Conservation (phyloP, 2,329 filamentous ascomycete species). For the Chalaropsis ovoidea region DNA sequence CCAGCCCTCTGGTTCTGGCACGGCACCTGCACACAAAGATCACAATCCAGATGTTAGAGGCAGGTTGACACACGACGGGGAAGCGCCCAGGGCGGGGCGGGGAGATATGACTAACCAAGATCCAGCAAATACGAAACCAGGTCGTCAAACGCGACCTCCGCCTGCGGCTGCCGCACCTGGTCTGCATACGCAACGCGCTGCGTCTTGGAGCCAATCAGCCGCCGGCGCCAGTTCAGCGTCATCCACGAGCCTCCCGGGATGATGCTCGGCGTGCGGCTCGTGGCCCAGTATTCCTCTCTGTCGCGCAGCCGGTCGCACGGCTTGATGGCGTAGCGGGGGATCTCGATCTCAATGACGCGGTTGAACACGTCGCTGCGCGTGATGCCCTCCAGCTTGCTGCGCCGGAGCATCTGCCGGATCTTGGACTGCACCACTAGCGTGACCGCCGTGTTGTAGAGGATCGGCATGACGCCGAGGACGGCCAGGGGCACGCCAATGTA, state of each 20-base stretch:
- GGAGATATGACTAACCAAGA: conserved; percentile 33
- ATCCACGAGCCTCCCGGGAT: conserved; percentile 56
- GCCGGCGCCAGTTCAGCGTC: conserved; percentile 55
- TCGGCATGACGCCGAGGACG: conserved; percentile 51
- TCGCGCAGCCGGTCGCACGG: conserved; percentile 47
- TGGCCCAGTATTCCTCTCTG: conserved; percentile 48
- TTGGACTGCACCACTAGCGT: conserved; percentile 51
- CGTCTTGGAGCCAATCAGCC: conserved; percentile 50
- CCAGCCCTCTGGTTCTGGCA: conserved; percentile 51
- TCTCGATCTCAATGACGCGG: conserved; percentile 55
- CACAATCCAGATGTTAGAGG: not conserved
- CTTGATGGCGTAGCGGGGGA: conserved; percentile 54
- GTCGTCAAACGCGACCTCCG: conserved; percentile 47
- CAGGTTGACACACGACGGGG: not conserved
- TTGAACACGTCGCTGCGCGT: conserved; percentile 56
- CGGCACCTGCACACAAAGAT: conserved; percentile 36
- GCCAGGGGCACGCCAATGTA: conserved; percentile 50
- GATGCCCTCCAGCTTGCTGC: conserved; percentile 48
- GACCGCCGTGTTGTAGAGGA: conserved; percentile 54
- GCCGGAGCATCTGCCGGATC: conserved; percentile 49
- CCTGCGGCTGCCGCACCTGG: conserved; percentile 45
- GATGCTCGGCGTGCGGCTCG: conserved; percentile 41
- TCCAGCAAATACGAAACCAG: conserved; percentile 53
- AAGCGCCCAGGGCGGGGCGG: not conserved
- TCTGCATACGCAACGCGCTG: conserved; percentile 55